Base-by-base conservation (phyloP, 106 monocot species). In the Dendrobium nobile region DNA sequence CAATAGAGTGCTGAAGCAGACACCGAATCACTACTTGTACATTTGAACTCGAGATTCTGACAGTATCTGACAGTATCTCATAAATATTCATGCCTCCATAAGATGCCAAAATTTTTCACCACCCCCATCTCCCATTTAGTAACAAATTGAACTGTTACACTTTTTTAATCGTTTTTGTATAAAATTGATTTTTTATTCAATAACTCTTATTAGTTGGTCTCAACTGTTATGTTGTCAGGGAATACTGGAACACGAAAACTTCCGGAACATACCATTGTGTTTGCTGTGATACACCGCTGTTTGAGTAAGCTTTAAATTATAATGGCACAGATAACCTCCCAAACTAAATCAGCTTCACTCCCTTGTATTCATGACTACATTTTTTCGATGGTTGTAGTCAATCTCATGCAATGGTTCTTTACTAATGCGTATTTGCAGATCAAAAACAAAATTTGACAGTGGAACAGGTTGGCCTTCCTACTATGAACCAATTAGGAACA, bases 391-490 rank as follows among this genome's bases (percentile, higher is more conserved):
- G 51, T 51, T 51, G 51, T 51, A 13, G 51, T 3, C 15, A 1
- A 51, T 51, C 51, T 51, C 51, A 13, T 51, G 51, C 51, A 51
- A 7, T 54, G 31, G 16, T 43, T 22, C 16, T 13, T 16, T 28
- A 26, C 37, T 37, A 37, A 72, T 41, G 41, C 11, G 44, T 77
- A 13, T 54, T 79, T 74, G 18, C 85, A 94, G 97, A 74, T 98
- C 94, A 43, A 77, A 41, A 6, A 92, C 94, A 22, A 94, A 94
- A 82, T 94, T 94, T 75, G 94, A 94, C 81, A 98, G 97, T 55
- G 97, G 97, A 77, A 98, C 97, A 26, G 94, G 97, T 11, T 94
- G 97, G 94, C 97, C 97, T 7, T 94, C 97, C 51, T 97, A 92
- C 84, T 88, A 92, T 43, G 67, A 90, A 73, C 87, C 97, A 7